A percentile compares a stretch with the other conserved stretches of the same genome.
Conservation (phyloP, 1,284 basidiomycete genomes). For the Phellopilus nigrolimitatus region DNA sequence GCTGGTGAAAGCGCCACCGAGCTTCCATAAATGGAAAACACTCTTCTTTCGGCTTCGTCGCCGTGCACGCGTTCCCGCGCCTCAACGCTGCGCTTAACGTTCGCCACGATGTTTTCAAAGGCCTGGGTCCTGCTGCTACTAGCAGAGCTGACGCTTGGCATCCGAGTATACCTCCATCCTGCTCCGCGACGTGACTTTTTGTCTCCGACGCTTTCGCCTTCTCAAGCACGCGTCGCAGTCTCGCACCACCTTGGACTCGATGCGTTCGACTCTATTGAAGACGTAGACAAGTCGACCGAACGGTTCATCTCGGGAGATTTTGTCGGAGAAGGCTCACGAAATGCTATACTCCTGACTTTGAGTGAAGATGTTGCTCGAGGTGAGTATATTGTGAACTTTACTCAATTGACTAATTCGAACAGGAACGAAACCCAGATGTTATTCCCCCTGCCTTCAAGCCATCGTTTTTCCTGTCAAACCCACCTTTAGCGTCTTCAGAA, state of each 20-base stretch:
- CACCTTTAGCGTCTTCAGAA: slow-evolving; percentile 31
- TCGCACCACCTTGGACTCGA: slow-evolving; percentile 70
- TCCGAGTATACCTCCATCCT: slow-evolving; percentile 51
- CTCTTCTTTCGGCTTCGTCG: neutral
- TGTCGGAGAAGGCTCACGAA: slow-evolving; percentile 50
- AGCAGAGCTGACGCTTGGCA: slow-evolving; percentile 20
- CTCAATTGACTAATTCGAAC: slow-evolving; percentile 1
- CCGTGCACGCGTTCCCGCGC: no score
- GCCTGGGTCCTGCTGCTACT: slow-evolving; percentile 17
- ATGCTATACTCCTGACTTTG: slow-evolving; percentile 51
- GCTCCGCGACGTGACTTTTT: slow-evolving; percentile 20
- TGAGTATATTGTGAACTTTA: slow-evolving; percentile 29
- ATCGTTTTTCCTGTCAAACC: slow-evolving; percentile 35
- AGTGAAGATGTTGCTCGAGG: slow-evolving; percentile 55
- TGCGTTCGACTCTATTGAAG: slow-evolving; percentile 48
- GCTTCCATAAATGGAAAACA: no score
- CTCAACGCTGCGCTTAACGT: neutral
- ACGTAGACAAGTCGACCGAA: slow-evolving; percentile 27
- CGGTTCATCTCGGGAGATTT: slow-evolving; percentile 40
- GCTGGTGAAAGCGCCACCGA: no score
- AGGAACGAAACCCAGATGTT: slow-evolving; percentile 36
- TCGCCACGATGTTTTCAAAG: slow-evolving; percentile 16
- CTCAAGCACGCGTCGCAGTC: slow-evolving; percentile 53
- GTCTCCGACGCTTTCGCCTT: slow-evolving; percentile 37
- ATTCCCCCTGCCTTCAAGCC: slow-evolving; percentile 43